Base-by-base conservation (phyloP, 2,329 filamentous ascomycete genomes). In the Domatiomyces globalis region DNA sequence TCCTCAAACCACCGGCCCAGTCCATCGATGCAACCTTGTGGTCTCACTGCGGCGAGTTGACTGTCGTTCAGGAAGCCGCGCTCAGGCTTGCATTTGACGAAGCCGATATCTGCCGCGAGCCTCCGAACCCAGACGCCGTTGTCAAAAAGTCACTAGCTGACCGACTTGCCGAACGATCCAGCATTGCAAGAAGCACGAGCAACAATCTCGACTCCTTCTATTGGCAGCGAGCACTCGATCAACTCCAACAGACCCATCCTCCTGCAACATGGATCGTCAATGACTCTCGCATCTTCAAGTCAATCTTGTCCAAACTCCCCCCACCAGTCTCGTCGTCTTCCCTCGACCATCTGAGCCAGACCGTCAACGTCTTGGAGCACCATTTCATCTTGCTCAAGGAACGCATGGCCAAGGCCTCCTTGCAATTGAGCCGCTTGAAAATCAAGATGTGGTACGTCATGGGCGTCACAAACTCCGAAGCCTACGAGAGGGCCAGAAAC, bases 391-490 rank as follows among this genome's bases (percentile, higher is more conserved):
- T 39, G 33, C 33, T 15, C 33, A 39, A 39, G 33, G 33, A 39
- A 15, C 33, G 33, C 33, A 39, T 39, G 10, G 33, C 10, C 33
- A 39, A 39, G 33, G 33, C 33, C 33, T 39, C 33, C 2, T 39
- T 39, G 12, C 33, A 39, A 15, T 5, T 92, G 39, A 79, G 82
- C 52, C 81, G 84, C 19, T 74, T 95, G 42, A 80, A 92, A 43
- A 86, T 95, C 65, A 96, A 96, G 73, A 95, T 96, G 86, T 98
- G 92, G 92, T 98, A 94, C 65, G 85, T 92, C 54, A 90, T 86
- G 1, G 88, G 95, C 65, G 89, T 96, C 25, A 84, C 87, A 56
- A 89, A 90, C 61, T 95, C 92, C 3, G 85, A 82, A 47, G 80
- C 82, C 8, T 96, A 95, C 62, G 86, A 92, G 54, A 84, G 94